Percentiles rank a stretch among this genome's conserved stretches.
These are phyloP conservation scores for Bipolaris victoriae DNA, from an alignment of 2,329 filamentous ascomycete genomes.

Conservation along the genomic window DNA sequence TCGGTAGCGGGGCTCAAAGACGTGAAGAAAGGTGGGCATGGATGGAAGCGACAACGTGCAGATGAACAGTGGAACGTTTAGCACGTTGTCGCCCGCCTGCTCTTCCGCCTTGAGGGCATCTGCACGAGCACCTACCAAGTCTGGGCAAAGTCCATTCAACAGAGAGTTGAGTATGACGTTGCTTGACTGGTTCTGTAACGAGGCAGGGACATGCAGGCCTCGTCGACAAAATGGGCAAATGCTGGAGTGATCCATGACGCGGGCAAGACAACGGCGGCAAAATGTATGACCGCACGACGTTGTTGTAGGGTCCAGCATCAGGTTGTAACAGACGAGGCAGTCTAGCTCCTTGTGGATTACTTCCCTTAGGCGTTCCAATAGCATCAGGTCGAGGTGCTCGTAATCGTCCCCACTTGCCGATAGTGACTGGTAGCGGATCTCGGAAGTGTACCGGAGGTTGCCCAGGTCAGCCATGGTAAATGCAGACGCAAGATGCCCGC, in stretches of 20 bases:
- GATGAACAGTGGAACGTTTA: slow-evolving; percentile 73
- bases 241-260: slow-evolving; percentile 76
- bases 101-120: slow-evolving; percentile 65
- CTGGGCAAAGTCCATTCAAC: slow-evolving; percentile 70
- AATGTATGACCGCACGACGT: slow-evolving; percentile 90
- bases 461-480: slow-evolving; percentile 70
- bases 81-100: slow-evolving; percentile 59
- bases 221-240: slow-evolving; percentile 83
- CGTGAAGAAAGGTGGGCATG: slow-evolving; percentile 82
- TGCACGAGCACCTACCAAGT: slow-evolving; percentile 64
- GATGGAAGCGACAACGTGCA: slow-evolving; percentile 81
- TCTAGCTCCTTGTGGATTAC: slow-evolving; percentile 74
- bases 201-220: slow-evolving; percentile 61
- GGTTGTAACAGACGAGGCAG: slow-evolving; percentile 84
- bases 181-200: slow-evolving; percentile 56
- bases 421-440: slow-evolving; percentile 58
- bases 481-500: slow-evolving; percentile 68
- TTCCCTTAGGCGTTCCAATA: slow-evolving; percentile 67
- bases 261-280: slow-evolving; percentile 78
- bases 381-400: slow-evolving; percentile 53
- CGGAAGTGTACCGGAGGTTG: slow-evolving; percentile 62
- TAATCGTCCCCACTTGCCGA: slow-evolving; percentile 47
- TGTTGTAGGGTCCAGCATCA: slow-evolving; percentile 82
- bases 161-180: slow-evolving; percentile 71
- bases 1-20: slow-evolving; percentile 92